Conservation (phyloP, 2,329 filamentous ascomycete species). For the Aspergillus pseudoviridinutans region DNA sequence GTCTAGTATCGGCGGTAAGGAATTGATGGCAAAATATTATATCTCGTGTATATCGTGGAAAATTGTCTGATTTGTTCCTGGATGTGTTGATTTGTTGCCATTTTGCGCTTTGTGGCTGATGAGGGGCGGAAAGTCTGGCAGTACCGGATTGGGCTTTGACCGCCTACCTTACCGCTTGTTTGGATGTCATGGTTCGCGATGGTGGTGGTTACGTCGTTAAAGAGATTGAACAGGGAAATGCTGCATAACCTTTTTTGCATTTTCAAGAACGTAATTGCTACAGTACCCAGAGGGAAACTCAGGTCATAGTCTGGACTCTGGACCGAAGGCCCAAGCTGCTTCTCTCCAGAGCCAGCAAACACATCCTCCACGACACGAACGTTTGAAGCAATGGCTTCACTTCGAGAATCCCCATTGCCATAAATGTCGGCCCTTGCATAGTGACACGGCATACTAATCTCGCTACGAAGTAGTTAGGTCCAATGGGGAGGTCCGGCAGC, state of each 20-base stretch:
- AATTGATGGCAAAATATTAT: neutral
- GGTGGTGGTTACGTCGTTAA: neutral
- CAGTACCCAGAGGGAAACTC: neutral
- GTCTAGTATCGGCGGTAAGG: neutral
- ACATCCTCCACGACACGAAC: too few relatives aligned
- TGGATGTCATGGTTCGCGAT: neutral
- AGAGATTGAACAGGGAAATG: too few relatives aligned
- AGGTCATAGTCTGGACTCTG: too few relatives aligned
- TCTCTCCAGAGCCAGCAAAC: too few relatives aligned
- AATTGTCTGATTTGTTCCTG: neutral
- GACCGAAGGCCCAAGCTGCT: too few relatives aligned
- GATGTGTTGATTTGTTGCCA: neutral
- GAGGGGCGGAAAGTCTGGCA: neutral
- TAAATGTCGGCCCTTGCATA: neutral
- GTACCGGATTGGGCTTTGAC: neutral
- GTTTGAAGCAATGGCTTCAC: too few relatives aligned
- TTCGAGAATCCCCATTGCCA: too few relatives aligned
- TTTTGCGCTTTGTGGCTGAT: neutral
- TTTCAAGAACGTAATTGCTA: neutral
- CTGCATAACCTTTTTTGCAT: neutral
- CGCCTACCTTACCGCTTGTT: neutral
- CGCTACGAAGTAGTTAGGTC: too few relatives aligned
- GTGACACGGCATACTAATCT: neutral
- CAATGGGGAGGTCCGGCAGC: too few relatives aligned
- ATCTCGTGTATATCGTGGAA: neutral